Percentiles rank a stretch among this genome's conserved stretches.
Evolutionary conservation across 768 basidiomycete species (phyloP).

Genomic region (Chlorophyllum brunneum): DNA sequence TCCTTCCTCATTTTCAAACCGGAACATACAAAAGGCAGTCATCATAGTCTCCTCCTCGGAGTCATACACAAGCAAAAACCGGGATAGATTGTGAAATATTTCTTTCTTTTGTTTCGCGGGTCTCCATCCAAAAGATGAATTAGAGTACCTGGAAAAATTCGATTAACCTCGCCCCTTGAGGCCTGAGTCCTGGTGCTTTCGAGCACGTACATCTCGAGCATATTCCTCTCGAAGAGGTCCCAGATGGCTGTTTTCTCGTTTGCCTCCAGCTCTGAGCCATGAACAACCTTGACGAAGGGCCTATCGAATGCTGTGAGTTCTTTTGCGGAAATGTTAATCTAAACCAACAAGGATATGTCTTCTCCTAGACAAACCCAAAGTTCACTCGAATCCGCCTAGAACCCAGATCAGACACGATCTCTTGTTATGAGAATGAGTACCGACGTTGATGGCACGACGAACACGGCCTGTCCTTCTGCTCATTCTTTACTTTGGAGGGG

Average conservation of each 20-base stretch:
- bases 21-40: slow-evolving; percentile 54
- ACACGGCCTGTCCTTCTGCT: neutral
- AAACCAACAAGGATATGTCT: slow-evolving; percentile 1
- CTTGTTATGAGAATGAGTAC: neutral
- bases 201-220: slow-evolving; percentile 41
- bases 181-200: neutral
- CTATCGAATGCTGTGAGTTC: neutral
- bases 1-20: slow-evolving; percentile 67
- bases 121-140: slow-evolving; percentile 67
- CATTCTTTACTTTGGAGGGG: neutral
- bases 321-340: neutral
- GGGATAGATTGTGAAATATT: slow-evolving; percentile 54
- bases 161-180: neutral
- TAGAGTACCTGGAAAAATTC: slow-evolving; percentile 36
- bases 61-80: slow-evolving; percentile 49
- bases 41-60: slow-evolving; percentile 13
- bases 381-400: slow-evolving; percentile 10
- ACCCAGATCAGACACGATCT: neutral
- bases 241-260: slow-evolving; percentile 44
- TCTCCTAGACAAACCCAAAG: slow-evolving; percentile 8
- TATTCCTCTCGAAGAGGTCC: slow-evolving; percentile 52
- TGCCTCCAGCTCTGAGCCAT: slow-evolving; percentile 24
- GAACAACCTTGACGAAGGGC: slow-evolving; percentile 15
- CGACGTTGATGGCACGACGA: slow-evolving; percentile 9
- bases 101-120: slow-evolving; percentile 52